Conservation (phyloP, 2,329 filamentous ascomycete genomes). For the Scorias spongiosa region DNA sequence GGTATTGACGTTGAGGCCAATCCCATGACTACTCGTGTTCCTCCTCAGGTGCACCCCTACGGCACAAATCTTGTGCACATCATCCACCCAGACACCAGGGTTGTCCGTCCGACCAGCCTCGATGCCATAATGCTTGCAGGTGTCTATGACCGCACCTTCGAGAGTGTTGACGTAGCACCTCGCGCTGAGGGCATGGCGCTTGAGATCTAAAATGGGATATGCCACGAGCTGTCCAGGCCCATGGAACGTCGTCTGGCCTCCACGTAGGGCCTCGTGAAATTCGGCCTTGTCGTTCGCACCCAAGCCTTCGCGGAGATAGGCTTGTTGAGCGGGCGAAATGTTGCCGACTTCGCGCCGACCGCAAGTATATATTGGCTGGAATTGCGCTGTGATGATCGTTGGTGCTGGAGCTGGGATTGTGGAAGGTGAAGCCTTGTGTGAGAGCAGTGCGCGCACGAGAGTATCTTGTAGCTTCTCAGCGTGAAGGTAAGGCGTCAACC, state of each 20-base stretch:
- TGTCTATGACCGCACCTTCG: conserved; percentile 58
- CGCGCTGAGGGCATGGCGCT: conserved; percentile 50
- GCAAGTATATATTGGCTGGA: conserved; percentile 73
- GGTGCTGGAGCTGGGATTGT: conserved; percentile 39
- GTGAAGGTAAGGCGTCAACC: conserved; percentile 37
- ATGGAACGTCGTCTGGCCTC: conserved; percentile 88
- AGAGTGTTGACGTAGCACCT: conserved; percentile 64
- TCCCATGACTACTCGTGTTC: conserved; percentile 69
- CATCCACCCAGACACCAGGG: conserved; percentile 62
- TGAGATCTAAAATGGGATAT: conserved; percentile 83
- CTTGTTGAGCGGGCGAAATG: conserved; percentile 33
- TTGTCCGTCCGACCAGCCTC: conserved; percentile 51
- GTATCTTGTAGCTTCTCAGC: conserved; percentile 42
- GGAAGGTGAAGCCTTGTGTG: conserved; percentile 38
- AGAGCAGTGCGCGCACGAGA: conserved; percentile 42
- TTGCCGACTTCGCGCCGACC: conserved; percentile 58
- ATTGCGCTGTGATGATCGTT: conserved; percentile 67
- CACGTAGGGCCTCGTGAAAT: conserved; percentile 60
- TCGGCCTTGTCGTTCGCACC: conserved; percentile 31
- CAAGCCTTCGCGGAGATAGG: conserved; percentile 19
- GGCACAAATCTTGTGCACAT: conserved; percentile 64
- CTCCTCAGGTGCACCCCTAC: conserved; percentile 82
- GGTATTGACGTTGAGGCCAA: conserved; percentile 63
- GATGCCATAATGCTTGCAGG: conserved; percentile 41
- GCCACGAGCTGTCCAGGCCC: conserved; percentile 83